Conservation (phyloP, 2,329 filamentous ascomycete species). For the Polytolypa hystricis region DNA sequence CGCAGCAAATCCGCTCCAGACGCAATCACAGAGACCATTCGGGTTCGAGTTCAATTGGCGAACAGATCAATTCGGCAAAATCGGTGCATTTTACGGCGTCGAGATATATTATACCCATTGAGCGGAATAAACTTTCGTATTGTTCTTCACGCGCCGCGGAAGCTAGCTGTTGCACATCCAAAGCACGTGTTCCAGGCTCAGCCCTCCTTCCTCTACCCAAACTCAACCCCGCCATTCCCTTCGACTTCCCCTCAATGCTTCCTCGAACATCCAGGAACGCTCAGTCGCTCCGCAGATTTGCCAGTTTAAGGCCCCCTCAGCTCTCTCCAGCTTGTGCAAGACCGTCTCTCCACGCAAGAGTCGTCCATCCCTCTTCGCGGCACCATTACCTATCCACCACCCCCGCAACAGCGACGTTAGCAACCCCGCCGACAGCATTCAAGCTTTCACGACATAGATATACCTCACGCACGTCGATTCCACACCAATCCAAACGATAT, state of each 20-base stretch:
- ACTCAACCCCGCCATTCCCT: slow-evolving; percentile 3
- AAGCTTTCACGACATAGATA: neutral
- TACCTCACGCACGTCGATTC: slow-evolving; percentile 13
- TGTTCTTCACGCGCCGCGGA: too few species aligned
- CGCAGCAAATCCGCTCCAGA: too few species aligned
- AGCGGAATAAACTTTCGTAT: too few species aligned
- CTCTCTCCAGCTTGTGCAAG: neutral
- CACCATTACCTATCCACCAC: too few species aligned
- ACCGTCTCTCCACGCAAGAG: neutral
- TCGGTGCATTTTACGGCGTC: too few species aligned
- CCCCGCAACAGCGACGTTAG: slow-evolving; percentile 6
- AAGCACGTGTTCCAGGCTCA: too few species aligned
- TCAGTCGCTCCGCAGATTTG: slow-evolving; percentile 2
- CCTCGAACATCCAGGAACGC: slow-evolving; percentile 11
- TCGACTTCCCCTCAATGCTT: slow-evolving; percentile 9
- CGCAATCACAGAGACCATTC: too few species aligned
- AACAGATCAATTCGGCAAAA: too few species aligned
- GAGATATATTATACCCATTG: too few species aligned
- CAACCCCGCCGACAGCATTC: neutral
- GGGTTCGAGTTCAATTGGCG: too few species aligned
- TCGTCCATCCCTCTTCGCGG: neutral
- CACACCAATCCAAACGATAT: slow-evolving; percentile 38
- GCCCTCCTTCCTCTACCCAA: slow-evolving; percentile 18
- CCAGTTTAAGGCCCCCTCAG: neutral
- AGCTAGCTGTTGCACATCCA: too few species aligned